A percentile compares a stretch with the other conserved stretches of the same genome.
These are phyloP conservation scores for Vitis amurensis DNA, from an alignment of 164 flowering plant species.

Conservation along the genomic window DNA sequence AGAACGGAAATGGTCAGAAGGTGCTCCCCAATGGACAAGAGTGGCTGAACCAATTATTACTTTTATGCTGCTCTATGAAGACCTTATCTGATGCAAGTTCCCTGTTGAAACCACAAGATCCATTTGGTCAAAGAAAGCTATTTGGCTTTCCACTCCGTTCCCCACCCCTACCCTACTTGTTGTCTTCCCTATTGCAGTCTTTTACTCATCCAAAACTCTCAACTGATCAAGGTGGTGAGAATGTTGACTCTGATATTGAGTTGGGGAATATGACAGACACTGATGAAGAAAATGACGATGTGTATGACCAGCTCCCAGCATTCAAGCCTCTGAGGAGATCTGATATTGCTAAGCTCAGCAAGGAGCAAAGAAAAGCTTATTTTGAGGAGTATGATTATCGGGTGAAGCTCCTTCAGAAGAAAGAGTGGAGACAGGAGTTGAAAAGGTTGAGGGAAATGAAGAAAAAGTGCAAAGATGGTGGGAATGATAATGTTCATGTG, in stretches of 20 bases:
- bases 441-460: conserved; percentile 73
- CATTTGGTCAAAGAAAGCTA: conserved; percentile 49
- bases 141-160: conserved; percentile 60
- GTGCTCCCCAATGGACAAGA: conserved; percentile 68
- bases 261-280: conserved; percentile 76
- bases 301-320: conserved; percentile 93
- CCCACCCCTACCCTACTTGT: conserved; percentile 62
- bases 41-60: conserved; percentile 64
- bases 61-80: conserved; percentile 69
- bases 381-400: conserved; percentile 94
- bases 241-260: conserved; percentile 81
- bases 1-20: conserved; percentile 51
- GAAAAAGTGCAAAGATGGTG: conserved; percentile 51
- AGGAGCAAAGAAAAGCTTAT: conserved; percentile 84
- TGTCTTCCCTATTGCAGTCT: conserved; percentile 71
- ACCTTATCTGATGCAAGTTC: conserved; percentile 63
- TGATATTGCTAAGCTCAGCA: conserved; percentile 77
- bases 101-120: conserved; percentile 49
- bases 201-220: conserved; percentile 76
- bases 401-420: conserved; percentile 88
- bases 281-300: conserved; percentile 88
- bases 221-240: conserved; percentile 69
- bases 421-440: conserved; percentile 87
- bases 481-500: conserved; percentile 24
- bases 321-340: conserved; percentile 82